phyloP scores from a whole-genome alignment of 2,329 filamentous ascomycete species.

The Colletotrichum tabaci region DNA sequence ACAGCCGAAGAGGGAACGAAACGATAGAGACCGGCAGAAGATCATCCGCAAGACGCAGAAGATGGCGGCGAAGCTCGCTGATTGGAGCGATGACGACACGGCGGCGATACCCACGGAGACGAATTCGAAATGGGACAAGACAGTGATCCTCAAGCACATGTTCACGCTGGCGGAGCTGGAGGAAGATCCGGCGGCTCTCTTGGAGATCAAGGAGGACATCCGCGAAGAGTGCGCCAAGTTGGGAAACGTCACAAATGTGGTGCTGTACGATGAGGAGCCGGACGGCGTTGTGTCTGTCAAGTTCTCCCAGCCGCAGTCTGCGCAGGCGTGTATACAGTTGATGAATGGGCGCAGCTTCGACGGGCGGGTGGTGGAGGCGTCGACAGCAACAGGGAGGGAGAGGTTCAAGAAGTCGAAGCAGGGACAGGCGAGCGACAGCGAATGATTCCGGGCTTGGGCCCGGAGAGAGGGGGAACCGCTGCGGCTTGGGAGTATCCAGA shows the following conservation, averaged over 20 bases:
- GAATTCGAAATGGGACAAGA: slow-evolving; percentile 76
- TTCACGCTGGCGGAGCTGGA: slow-evolving; percentile 90
- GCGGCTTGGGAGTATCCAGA: background rate
- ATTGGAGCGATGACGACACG: slow-evolving; percentile 94
- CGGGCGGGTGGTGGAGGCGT: slow-evolving; percentile 79
- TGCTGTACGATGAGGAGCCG: slow-evolving; percentile 88
- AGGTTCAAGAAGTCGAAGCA: slow-evolving; percentile 79
- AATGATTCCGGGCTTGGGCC: slow-evolving; percentile 49
- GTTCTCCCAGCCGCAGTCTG: slow-evolving; percentile 80
- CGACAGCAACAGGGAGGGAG: slow-evolving; percentile 79
- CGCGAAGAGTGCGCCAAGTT: slow-evolving; percentile 90
- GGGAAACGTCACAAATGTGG: slow-evolving; percentile 90
- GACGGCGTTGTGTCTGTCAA: slow-evolving; percentile 89
- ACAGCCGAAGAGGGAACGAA: slow-evolving; percentile 51
- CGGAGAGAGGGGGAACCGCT: slow-evolving; percentile 50
- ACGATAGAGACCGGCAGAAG: slow-evolving; percentile 83
- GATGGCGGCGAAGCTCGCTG: slow-evolving; percentile 89
- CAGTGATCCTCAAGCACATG: slow-evolving; percentile 92
- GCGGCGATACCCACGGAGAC: slow-evolving; percentile 62
- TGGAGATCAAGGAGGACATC: slow-evolving; percentile 96
- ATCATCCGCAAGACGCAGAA: slow-evolving; percentile 93
- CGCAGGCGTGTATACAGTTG: slow-evolving; percentile 78
- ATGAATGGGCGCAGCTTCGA: slow-evolving; percentile 89
- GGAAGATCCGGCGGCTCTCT: slow-evolving; percentile 84
- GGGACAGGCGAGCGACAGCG: slow-evolving; percentile 64